A percentile compares a stretch with the other conserved stretches of the same genome.
These are phyloP conservation scores for Echium plantagineum DNA, from an alignment of 257 asterid species.

Conservation along the genomic window DNA sequence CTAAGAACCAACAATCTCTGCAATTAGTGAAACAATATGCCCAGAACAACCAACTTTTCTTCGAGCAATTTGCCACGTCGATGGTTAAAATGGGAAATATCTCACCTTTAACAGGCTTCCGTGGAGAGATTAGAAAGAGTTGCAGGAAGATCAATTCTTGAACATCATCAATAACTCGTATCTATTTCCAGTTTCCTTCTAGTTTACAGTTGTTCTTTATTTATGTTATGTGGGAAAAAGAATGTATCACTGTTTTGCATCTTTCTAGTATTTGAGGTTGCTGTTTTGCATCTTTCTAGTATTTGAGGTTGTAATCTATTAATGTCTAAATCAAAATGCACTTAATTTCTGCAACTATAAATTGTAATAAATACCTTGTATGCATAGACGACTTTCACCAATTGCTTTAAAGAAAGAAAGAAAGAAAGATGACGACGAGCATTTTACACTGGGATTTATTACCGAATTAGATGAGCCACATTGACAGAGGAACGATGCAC, in stretches of 20 bases:
- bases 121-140: slow-evolving; percentile 58
- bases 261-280: too few relatives aligned
- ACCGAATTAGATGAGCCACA: background rate
- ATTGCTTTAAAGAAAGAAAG: too few relatives aligned
- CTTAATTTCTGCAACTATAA: background rate
- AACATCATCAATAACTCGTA: background rate
- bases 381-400: too few relatives aligned
- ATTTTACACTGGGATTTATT: background rate
- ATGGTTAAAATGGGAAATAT: slow-evolving; percentile 86
- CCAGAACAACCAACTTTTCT: slow-evolving; percentile 43
- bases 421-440: background rate
- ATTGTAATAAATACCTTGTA: too few relatives aligned
- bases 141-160: slow-evolving; percentile 63
- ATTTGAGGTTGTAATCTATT: background rate
- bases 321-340: background rate
- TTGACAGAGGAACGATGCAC: background rate
- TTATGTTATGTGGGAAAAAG: background rate
- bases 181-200: background rate
- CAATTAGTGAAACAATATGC: slow-evolving; percentile 71
- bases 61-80: slow-evolving; percentile 66
- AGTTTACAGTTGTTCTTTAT: background rate
- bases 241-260: background rate
- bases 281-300: background rate
- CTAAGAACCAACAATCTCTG: slow-evolving; percentile 47
- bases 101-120: slow-evolving; percentile 67